Percentiles rank a stretch among this genome's conserved stretches.
Conservation (phyloP, 768 basidiomycete species). For the Lactarius hengduanensis region DNA sequence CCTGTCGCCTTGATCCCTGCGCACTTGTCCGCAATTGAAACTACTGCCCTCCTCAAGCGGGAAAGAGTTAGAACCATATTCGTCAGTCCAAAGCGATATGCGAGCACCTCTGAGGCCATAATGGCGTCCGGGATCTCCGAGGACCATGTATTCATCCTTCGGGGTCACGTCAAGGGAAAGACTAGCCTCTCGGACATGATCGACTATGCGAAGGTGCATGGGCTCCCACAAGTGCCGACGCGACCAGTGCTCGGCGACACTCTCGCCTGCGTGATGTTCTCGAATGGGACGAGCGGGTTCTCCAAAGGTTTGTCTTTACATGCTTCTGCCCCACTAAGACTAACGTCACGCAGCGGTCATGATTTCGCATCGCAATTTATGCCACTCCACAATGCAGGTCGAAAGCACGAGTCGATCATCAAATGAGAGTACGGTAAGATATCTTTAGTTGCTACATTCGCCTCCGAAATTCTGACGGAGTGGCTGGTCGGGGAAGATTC, state of each 20-base stretch:
- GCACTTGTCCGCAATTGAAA: constrained; percentile 55
- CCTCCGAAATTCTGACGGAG: constrained; percentile 32
- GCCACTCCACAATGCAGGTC: constrained; percentile 35
- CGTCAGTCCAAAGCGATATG: constrained; percentile 46
- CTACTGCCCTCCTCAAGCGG: constrained; percentile 50
- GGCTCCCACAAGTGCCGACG: constrained; percentile 42
- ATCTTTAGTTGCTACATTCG: background rate
- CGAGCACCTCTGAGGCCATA: constrained; percentile 41
- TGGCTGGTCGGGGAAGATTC: constrained; percentile 45
- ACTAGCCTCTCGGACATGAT: constrained; percentile 48
- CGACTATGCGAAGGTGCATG: constrained; percentile 37
- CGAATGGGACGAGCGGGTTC: constrained; percentile 74
- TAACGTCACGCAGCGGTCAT: constrained; percentile 50
- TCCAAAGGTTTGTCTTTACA: constrained; percentile 54
- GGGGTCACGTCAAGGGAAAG: constrained; percentile 42
- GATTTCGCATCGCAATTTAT: constrained; percentile 65
- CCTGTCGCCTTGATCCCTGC: constrained; percentile 57
- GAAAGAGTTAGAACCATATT: constrained; percentile 54
- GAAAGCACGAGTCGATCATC: constrained; percentile 38
- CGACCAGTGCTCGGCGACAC: constrained; percentile 50
- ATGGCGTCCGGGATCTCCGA: constrained; percentile 36
- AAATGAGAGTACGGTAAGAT: constrained; percentile 42
- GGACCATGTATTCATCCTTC: constrained; percentile 49
- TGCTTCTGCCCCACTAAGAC: background rate
- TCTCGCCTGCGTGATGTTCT: constrained; percentile 68